Evolutionary conservation across 1,139 yeast species (phyloP), one percentile per base, ranked within the genome.

Genomic region (Sugiyamaella sp.): DNA sequence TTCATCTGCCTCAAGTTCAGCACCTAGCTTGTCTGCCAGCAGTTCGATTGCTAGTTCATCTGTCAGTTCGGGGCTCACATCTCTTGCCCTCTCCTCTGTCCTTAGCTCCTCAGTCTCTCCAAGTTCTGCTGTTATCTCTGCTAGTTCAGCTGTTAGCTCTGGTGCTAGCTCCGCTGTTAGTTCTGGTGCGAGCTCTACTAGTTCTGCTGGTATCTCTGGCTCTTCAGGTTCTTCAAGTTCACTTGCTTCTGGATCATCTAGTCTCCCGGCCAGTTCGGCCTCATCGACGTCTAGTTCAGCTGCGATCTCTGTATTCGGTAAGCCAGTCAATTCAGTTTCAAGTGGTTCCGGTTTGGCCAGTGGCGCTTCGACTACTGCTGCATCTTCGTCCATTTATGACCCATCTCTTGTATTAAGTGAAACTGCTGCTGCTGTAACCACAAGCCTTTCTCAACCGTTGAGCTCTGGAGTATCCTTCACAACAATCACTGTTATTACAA

Each of bases 1-100:
- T 22, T 39, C 43, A 21, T 39, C 29, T 6, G n/a, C 16, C 43
- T 39, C 43, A 21, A 21, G 29, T 39, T 6, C 43, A 10, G 5
- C 10, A 25, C 9, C 29, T 25, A 10, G 29, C 10, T 25, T 10
- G 10, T 5, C 29, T 6, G 29, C 29, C 10, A 25, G 10, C 29
- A 21, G 29, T 39, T 6, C 43, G 8, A 6, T 25, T 6, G 29
- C 29, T 25, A 10, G 29, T 25, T 25, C 29, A 25, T 5, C 29
- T 6, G 29, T 10, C 10, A 25, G 10, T 25, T 25, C 29, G 29
- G 35, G 14, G 8, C 14, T 12, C n/a, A 29, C 14, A 4, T 29
- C 35, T 12, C 14, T 4, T 29, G 35, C n/a, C 10, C 10, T 10
- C 14, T 29, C 35, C 14, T 12, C 14, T 29, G 35, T 29, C 10